Conservation (phyloP, 352 stramenopile species). For the Albugo laibachii region DNA sequence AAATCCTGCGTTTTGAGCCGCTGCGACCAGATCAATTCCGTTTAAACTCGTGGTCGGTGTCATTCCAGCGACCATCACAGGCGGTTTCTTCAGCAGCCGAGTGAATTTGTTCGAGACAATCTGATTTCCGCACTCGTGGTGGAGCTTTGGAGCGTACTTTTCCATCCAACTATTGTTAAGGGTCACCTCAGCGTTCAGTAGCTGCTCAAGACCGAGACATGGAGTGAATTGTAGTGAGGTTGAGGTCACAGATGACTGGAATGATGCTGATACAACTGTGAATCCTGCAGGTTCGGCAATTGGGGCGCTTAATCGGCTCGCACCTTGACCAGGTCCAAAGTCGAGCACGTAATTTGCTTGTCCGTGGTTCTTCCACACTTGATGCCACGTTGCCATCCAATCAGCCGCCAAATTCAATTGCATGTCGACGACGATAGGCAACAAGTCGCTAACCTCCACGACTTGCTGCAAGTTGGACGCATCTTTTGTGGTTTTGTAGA, state of each 20-base stretch:
- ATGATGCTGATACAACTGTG: slow-evolving; percentile 15
- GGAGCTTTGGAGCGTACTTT: slow-evolving; percentile 36
- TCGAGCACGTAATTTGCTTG: slow-evolving; percentile 52
- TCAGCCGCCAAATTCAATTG: slow-evolving; percentile 40
- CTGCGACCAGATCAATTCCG: slow-evolving; percentile 65
- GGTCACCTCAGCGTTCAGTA: slow-evolving; percentile 11
- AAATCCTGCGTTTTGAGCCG: slow-evolving; percentile 61
- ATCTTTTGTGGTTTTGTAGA: slow-evolving; percentile 34
- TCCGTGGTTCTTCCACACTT: slow-evolving; percentile 14
- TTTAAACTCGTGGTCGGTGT: slow-evolving; percentile 65
- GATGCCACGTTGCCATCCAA: slow-evolving; percentile 29
- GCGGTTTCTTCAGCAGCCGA: slow-evolving; percentile 42
- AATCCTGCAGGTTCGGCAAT: slow-evolving; percentile 32
- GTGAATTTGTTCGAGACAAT: slow-evolving; percentile 37
- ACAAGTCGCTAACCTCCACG: slow-evolving; percentile 16
- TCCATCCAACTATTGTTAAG: neutral
- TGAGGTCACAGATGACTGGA: neutral
- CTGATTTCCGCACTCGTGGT: slow-evolving; percentile 1
- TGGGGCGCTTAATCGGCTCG: slow-evolving; percentile 20
- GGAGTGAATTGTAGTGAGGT: slow-evolving; percentile 8
- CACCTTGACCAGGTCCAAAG: slow-evolving; percentile 45
- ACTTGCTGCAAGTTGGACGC: slow-evolving; percentile 27
- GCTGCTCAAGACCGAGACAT: slow-evolving; percentile 18
- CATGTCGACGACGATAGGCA: slow-evolving; percentile 31
- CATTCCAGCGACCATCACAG: slow-evolving; percentile 72